Evolutionary conservation across 257 asterid genomes (phyloP), one percentile per base, ranked within the genome.

Genomic region (Euphrasia confusa): DNA sequence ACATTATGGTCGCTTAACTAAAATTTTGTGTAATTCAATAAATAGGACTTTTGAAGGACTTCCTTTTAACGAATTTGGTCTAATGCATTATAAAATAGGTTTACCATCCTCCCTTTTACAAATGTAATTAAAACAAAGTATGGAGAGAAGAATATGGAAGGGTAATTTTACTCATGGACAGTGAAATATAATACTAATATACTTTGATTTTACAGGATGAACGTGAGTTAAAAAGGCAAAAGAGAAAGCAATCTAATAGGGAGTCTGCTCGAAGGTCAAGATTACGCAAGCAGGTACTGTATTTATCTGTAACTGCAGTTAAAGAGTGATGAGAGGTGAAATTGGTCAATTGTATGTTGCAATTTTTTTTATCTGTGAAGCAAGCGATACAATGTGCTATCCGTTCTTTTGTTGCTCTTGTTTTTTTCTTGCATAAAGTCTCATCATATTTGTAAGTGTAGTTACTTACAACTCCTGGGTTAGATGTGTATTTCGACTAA

Each of bases 251-350:
- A 72, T 93, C 97, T 21, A 93, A 93, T 68, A 78, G 99, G 58
- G 99, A 93, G 85, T 93, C 99, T 64, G 99, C 99, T 61, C 80
- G 99, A 73, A 83, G 99, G 52, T 89, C 99, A 70, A 85, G 99
- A 70, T 75, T 93, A 59, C 90, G 97, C 33, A 93, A 93, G 77
- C 99, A 93, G 96, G 99, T 89, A 72, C 13, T 49, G 28, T 30
- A 33, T 24, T 54, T 48, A 69, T 53, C 33, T 44, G 15, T 14
- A 37, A 15, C 50, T 44, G 17, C 50, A 2, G 50, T 44, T 45
- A 11, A 11, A 1, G 14, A n/a, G 17, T n/a, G 17, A 11, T 45
- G 18, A n/a, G 52, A 45, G 52, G 1, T 11, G 17, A 11, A 11
- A 45, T n/a, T 12, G 52, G 17, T 11, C 14, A 45, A 45, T 5